Evolutionary conservation across 2,329 filamentous ascomycete species (phyloP), one percentile per base, ranked within the genome.

Genomic region (Sporothrix globosa): DNA sequence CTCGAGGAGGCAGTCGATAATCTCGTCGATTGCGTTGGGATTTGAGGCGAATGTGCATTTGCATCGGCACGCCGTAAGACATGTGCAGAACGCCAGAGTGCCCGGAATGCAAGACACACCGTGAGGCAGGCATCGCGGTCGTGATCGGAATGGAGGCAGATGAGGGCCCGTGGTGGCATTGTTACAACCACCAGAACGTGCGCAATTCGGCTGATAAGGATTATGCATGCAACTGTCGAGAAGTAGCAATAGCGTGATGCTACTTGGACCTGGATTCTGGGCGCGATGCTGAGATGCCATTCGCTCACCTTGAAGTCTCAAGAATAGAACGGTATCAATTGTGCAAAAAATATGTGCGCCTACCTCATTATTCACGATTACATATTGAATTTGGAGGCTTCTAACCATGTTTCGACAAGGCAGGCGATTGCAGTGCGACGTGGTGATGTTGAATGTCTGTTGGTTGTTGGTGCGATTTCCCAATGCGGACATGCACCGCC

Each of bases 381-480:
- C 7, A 5, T 4, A 27, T 46, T 27, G n/a, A 17, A 6, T 9
- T 1, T 14, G 14, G 14, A n/a, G 7, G 17, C 5, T 3, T 21
- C 14, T 17, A 24, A 13, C 7, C 24, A 34, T 14, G 13, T 4
- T 2, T 30, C 13, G 34, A 19, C 27, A 44, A 24, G 4, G 58
- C n/a, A 24, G 39, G 27, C 58, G n/a, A 41, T 34, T 50, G 24
- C 44, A 46, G 24, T 61, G 58, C 58, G 11, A 44, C 21, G n/a
- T 19, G 41, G 7, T 30, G 19, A n/a, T 50, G 24, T 27, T 30
- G 41, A 17, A 5, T 34, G 61, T 48, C 17, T 65, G 63, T 66
- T 66, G 63, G 63, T 39, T 39, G 63, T 39, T 66, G 63, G 19
- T 50, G 61, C 17, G 27, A 52, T 66, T 66, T 66, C 46, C 63